Conservation (phyloP, 306 rosid genomes). For the Oxytropis ochrocephala region DNA sequence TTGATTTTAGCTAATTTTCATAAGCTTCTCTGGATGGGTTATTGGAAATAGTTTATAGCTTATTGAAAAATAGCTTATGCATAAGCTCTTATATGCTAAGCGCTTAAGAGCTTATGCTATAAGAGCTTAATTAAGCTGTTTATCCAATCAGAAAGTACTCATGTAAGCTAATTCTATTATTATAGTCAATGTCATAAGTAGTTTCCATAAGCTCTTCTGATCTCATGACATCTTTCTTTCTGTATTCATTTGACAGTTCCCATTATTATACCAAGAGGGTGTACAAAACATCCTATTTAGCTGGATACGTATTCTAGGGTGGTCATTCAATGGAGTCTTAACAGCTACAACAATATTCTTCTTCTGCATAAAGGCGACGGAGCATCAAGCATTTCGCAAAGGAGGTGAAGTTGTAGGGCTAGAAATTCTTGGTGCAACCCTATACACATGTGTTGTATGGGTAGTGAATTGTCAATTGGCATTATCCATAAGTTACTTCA, state of each 20-base stretch:
- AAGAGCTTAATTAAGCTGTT: too few species aligned
- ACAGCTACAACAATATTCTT: constrained; percentile 58
- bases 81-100: too few species aligned
- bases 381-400: constrained; percentile 63
- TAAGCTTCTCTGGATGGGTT: too few species aligned
- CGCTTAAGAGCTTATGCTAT: too few species aligned
- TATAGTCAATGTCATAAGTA: too few species aligned
- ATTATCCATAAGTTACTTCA: constrained; percentile 65
- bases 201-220: too few species aligned
- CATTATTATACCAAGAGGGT: constrained; percentile 88
- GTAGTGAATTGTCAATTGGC: constrained; percentile 88
- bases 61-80: too few species aligned
- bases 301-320: constrained; percentile 70
- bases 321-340: constrained; percentile 59
- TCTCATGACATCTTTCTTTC: neutral
- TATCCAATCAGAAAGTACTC: too few species aligned
- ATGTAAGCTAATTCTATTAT: too few species aligned
- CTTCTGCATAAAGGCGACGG: constrained; percentile 52
- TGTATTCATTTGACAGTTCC: constrained; percentile 48
- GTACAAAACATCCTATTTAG: constrained; percentile 72
- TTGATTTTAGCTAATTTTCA: too few species aligned
- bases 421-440: constrained; percentile 62
- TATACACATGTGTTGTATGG: constrained; percentile 87
- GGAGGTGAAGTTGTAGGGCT: constrained; percentile 64
- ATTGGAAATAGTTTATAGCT: too few species aligned